Percentiles rank a stretch among this genome's conserved stretches.
Evolutionary conservation across 2,329 filamentous ascomycete genomes (phyloP).

Genomic region (Thielaviopsis punctulata): DNA sequence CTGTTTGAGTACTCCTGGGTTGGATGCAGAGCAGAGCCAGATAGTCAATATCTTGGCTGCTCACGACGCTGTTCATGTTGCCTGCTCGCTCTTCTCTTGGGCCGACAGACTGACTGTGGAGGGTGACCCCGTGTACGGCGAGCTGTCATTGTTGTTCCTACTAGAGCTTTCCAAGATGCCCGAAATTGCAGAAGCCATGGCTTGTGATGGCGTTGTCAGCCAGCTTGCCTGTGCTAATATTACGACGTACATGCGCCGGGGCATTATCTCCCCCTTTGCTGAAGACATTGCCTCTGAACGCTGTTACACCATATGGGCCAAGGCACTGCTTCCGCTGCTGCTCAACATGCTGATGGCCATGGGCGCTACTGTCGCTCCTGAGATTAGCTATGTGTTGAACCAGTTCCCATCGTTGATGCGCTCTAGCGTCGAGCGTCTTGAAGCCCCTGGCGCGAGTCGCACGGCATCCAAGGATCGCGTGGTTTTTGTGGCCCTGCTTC

Average conservation of each 20-base stretch:
- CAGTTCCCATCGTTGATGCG: slow-evolving; percentile 67
- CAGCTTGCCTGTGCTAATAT: slow-evolving; percentile 66
- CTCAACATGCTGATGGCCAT: slow-evolving; percentile 76
- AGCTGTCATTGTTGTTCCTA: slow-evolving; percentile 77
- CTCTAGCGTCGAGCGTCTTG: slow-evolving; percentile 56
- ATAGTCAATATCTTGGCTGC: slow-evolving; percentile 52
- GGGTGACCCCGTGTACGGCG: slow-evolving; percentile 79
- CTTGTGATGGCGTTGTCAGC: slow-evolving; percentile 66
- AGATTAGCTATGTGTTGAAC: slow-evolving; percentile 75
- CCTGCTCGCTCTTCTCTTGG: slow-evolving; percentile 84
- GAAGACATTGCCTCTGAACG: slow-evolving; percentile 49
- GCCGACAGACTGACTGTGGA: slow-evolving; percentile 63
- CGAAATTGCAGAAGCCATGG: slow-evolving; percentile 72
- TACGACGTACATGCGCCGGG: slow-evolving; percentile 56
- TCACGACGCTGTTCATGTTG: slow-evolving; percentile 62
- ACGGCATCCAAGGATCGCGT: slow-evolving; percentile 28
- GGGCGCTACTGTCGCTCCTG: slow-evolving; percentile 63
- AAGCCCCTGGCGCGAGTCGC: slow-evolving; percentile 38
- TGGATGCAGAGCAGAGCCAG: slow-evolving; percentile 53
- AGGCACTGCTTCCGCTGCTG: slow-evolving; percentile 71
- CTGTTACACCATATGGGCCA: slow-evolving; percentile 79
- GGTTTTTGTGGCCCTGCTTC: slow-evolving; percentile 55
- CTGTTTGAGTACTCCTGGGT: slow-evolving; percentile 60
- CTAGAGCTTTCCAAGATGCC: slow-evolving; percentile 73
- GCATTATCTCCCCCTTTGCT: slow-evolving; percentile 61